phyloP scores from a whole-genome alignment of 371 early-diverging fungal species.

The Syncephalastrum racemosum region DNA sequence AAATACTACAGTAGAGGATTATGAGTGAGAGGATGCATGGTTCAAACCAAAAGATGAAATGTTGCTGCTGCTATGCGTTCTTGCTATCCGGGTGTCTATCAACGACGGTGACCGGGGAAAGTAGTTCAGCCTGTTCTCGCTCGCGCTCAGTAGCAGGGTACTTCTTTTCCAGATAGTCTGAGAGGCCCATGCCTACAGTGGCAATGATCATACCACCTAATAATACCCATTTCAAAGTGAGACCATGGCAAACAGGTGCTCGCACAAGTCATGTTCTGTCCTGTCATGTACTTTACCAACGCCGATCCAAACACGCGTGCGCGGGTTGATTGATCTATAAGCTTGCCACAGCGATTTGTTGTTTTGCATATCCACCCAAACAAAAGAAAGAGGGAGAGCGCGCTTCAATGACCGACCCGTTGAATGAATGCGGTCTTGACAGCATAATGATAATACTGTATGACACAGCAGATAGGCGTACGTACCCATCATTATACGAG shows the following conservation, averaged over 20 bases:
- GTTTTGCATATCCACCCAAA: conserved; percentile 35
- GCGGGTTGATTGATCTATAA: conserved; percentile 39
- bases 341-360: conserved; percentile 53
- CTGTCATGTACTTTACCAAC: conserved; percentile 28
- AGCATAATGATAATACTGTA: no score
- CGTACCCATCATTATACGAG: no score
- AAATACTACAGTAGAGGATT: background rate
- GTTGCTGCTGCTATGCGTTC: background rate
- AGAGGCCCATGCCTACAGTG: conserved; percentile 38
- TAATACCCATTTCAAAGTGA: background rate
- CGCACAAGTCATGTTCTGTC: background rate
- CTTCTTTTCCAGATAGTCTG: conserved; percentile 43
- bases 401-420: no score
- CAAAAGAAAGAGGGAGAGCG: conserved; percentile 7
- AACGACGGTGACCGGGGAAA: conserved; percentile 43
- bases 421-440: no score
- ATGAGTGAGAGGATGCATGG: background rate
- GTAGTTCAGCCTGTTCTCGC: conserved; percentile 29
- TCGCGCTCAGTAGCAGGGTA: conserved; percentile 37
- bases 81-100: conserved; percentile 23
- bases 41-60: background rate
- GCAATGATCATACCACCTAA: conserved; percentile 53
- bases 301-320: conserved; percentile 41
- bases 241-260: background rate
- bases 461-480: no score